These are phyloP conservation scores for Xylaria sp. DNA, from an alignment of 2,329 filamentous ascomycete genomes.

Conservation along the genomic window DNA sequence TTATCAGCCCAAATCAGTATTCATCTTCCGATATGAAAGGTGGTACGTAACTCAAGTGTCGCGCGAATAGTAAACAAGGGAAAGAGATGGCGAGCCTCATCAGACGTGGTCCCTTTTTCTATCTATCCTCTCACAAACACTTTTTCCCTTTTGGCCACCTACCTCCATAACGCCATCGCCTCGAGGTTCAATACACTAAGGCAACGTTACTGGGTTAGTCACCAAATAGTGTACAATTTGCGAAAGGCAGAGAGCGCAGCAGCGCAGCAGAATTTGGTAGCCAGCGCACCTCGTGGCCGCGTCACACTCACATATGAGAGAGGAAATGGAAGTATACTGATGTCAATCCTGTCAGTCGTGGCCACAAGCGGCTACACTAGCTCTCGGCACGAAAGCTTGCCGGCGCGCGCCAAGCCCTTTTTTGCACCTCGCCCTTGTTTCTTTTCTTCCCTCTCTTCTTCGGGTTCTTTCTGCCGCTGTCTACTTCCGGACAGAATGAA, in stretches of 20 bases:
- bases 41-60: not conserved
- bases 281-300: not conserved
- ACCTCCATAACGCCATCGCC: not conserved
- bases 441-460: not conserved
- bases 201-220: not conserved
- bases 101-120: not conserved
- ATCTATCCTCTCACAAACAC: not conserved
- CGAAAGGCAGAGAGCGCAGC: not conserved
- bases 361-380: constrained; percentile 33
- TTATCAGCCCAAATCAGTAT: not conserved
- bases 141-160: not conserved
- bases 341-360: constrained; percentile 31
- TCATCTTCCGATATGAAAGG: not conserved
- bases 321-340: not conserved
- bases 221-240: not conserved
- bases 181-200: not conserved
- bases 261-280: not conserved
- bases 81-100: not conserved
- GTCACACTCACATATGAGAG: not conserved
- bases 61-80: not conserved
- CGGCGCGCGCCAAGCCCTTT: constrained; percentile 36
- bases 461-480: constrained; percentile 1
- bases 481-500: constrained; percentile 22
- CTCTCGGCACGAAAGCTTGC: constrained; percentile 38
- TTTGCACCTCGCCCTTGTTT: not conserved